Evolutionary conservation across 306 rosid genomes (phyloP).

Genomic region (Rosa chinensis): DNA sequence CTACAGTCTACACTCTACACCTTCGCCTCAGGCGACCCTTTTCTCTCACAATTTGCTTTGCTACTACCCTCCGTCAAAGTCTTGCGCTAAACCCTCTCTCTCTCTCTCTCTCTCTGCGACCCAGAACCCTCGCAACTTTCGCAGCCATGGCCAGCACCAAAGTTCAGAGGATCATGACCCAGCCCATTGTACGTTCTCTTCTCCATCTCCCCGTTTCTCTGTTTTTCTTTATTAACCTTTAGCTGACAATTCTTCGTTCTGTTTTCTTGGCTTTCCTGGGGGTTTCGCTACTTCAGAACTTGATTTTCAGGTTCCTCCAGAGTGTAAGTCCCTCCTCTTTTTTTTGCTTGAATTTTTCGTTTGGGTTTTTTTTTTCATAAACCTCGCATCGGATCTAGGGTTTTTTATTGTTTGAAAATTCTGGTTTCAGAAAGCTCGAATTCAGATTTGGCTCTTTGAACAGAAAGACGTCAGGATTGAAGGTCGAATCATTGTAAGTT

Average conservation of each 20-base stretch:
- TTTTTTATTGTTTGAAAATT: neutral
- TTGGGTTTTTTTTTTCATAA: slow-evolving; percentile 5
- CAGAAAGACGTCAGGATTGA: slow-evolving; percentile 82
- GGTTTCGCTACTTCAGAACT: slow-evolving; percentile 47
- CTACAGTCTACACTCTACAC: no score
- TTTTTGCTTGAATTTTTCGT: neutral
- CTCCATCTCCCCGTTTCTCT: neutral
- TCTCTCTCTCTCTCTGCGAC: neutral
- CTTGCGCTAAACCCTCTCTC: neutral
- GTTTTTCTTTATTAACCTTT: neutral
- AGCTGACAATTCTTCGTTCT: slow-evolving; percentile 19
- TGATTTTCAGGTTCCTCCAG: slow-evolving; percentile 91
- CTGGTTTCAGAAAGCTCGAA: slow-evolving; percentile 69
- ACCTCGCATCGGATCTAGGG: neutral
- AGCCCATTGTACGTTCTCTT: slow-evolving; percentile 59
- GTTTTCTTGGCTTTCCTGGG: neutral
- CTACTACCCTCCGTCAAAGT: no score
- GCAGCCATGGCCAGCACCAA: slow-evolving; percentile 90
- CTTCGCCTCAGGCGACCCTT: no score
- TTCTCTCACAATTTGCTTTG: no score
- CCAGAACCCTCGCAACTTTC: neutral
- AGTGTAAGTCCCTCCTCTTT: slow-evolving; percentile 49
- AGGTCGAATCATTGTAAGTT: slow-evolving; percentile 78
- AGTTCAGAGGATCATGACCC: slow-evolving; percentile 97
- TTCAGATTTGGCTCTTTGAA: slow-evolving; percentile 89